phyloP scores from a whole-genome alignment of 2,329 filamentous ascomycete genomes.

The Sporothrix inflata region DNA sequence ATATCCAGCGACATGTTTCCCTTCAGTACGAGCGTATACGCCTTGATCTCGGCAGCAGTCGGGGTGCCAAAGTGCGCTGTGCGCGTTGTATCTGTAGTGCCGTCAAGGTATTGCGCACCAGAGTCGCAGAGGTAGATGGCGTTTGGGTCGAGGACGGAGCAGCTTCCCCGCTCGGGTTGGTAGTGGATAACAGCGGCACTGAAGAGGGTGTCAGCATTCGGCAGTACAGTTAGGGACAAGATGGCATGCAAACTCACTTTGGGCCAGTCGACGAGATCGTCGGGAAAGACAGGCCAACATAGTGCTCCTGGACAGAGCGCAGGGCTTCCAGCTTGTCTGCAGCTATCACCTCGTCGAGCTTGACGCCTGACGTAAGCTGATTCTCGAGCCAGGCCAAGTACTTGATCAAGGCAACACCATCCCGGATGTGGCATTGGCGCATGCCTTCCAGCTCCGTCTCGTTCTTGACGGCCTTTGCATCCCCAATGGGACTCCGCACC shows the following conservation, averaged over 20 bases:
- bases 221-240: not conserved
- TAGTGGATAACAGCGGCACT: conserved; percentile 98
- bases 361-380: conserved; percentile 73
- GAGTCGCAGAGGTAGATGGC: conserved; percentile 95
- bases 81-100: conserved; percentile 92
- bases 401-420: conserved; percentile 86
- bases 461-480: conserved; percentile 95
- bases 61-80: conserved; percentile 91
- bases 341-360: conserved; percentile 85
- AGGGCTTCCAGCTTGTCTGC: conserved; percentile 86
- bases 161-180: conserved; percentile 80
- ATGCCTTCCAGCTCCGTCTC: conserved; percentile 87
- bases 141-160: conserved; percentile 79
- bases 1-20: conserved; percentile 88
- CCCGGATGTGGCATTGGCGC: conserved; percentile 89
- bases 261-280: conserved; percentile 95
- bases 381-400: conserved; percentile 98
- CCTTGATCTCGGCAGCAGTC: conserved; percentile 78
- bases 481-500: conserved; percentile 80
- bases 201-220: not conserved
- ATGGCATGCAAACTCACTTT: conserved; percentile 53
- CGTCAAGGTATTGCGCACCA: conserved; percentile 93
- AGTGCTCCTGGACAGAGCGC: conserved; percentile 69
- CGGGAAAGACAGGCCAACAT: conserved; percentile 88
- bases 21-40: conserved; percentile 93